Evolutionary conservation across 2,329 filamentous ascomycete species (phyloP), one percentile per base, ranked within the genome.

Genomic region (Aspergillus melleus): DNA sequence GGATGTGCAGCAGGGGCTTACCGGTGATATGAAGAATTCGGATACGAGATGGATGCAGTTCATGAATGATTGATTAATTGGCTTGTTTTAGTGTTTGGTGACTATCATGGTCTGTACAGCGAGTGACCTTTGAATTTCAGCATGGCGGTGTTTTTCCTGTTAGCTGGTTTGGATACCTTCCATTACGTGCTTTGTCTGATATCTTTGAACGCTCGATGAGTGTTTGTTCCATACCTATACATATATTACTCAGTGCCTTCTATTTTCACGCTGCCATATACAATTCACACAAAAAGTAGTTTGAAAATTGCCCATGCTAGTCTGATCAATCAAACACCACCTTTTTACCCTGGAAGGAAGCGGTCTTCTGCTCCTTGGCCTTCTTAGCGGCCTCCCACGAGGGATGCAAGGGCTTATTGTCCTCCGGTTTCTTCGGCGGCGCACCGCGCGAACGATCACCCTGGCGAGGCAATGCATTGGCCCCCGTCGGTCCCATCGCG

Each of bases 371-470:
- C 61, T 79, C 76, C 75, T 88, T 88, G 14, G 83, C 81, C 68
- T 80, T 80, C 76, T 83, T 85, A 30, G 84, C 84, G 6, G 86
- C 86, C 71, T 84, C 82, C 86, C 86, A 89, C 57, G 84, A 87
- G 20, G 86, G 86, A 81, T 89, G 86, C 66, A 88, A 65, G 6
- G 82, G 74, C 10, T 84, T 84, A 47, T 76, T 73, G 59, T 86
- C 83, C 59, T 72, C 65, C 1, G 65, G 59, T 20, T 68, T 64
- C 29, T 53, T 65, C 36, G 63, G 57, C 54, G 68, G 46, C 69
- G 65, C 55, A 9, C 60, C 54, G 20, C 44, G 52, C 49, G 30
- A 68, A 19, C 69, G 70, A 6, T 65, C 66, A 20, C 65, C 61
- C 39, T n/a, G 14, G 36, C 61, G 60, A 52, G 42, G 29, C 44